Evolutionary conservation across 2,329 filamentous ascomycete species (phyloP).

Genomic region (Xylaria sp.): DNA sequence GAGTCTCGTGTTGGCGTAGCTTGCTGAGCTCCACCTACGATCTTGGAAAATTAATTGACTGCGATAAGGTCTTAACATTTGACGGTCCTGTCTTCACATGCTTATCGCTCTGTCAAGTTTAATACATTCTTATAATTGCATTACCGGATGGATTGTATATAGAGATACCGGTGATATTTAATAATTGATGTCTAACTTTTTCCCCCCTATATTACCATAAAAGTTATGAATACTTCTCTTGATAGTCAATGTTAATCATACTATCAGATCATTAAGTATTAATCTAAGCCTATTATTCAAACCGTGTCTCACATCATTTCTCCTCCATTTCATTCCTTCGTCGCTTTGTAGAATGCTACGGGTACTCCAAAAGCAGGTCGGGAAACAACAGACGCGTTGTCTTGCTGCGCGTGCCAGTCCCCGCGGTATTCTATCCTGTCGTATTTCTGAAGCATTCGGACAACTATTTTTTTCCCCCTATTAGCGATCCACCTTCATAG

Average conservation of each 20-base stretch:
- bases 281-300: background rate
- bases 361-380: slow-evolving; percentile 37
- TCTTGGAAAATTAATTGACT: slow-evolving; percentile 23
- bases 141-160: background rate
- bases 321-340: background rate
- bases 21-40: slow-evolving; percentile 3
- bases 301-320: background rate
- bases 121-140: background rate
- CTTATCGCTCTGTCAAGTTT: background rate
- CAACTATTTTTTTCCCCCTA: slow-evolving; percentile 18
- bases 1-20: background rate
- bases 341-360: slow-evolving; percentile 36
- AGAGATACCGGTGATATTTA: background rate
- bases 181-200: background rate
- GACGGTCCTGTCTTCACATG: slow-evolving; percentile 21
- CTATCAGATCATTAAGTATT: slow-evolving; percentile 13
- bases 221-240: too few relatives aligned
- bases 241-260: background rate
- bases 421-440: slow-evolving; percentile 40
- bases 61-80: slow-evolving; percentile 5
- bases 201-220: background rate
- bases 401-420: slow-evolving; percentile 39
- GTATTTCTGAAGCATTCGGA: slow-evolving; percentile 40
- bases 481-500: background rate
- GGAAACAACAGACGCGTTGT: slow-evolving; percentile 36